A percentile compares a stretch with the other conserved stretches of the same genome.
These are phyloP conservation scores for Vaccinium corymbosum DNA, from an alignment of 148 eudicot genomes.

Conservation along the genomic window DNA sequence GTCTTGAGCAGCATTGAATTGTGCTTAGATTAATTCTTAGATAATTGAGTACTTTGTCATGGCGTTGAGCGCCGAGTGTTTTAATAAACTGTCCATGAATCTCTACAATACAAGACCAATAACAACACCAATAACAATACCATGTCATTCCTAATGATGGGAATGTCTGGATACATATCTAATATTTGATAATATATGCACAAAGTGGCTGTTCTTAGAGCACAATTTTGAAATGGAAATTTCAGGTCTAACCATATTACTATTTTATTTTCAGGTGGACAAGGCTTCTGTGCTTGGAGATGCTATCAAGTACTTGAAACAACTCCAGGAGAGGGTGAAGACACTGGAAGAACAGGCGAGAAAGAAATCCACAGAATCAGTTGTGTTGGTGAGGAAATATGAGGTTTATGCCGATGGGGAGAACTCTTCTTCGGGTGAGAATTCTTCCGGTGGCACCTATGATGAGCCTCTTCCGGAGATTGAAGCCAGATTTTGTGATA, in stretches of 20 bases:
- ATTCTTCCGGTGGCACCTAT: slow-evolving; percentile 7
- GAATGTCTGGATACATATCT: neutral
- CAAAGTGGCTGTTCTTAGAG: neutral
- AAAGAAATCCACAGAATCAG: slow-evolving; percentile 51
- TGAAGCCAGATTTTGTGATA: slow-evolving; percentile 51
- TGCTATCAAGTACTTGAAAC: slow-evolving; percentile 60
- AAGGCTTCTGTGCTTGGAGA: slow-evolving; percentile 74
- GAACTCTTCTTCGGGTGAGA: slow-evolving; percentile 21
- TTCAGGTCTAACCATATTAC: neutral
- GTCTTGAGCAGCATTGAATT: slow-evolving; percentile 1
- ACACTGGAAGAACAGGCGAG: slow-evolving; percentile 62
- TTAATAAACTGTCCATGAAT: neutral
- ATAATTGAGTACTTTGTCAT: neutral
- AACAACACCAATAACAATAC: neutral
- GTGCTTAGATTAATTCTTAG: neutral
- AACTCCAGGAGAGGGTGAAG: slow-evolving; percentile 58
- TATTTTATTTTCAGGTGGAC: slow-evolving; percentile 48
- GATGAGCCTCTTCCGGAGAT: slow-evolving; percentile 52
- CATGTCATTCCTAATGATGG: neutral
- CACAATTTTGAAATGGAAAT: neutral
- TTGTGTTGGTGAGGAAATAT: slow-evolving; percentile 42
- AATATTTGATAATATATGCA: neutral
- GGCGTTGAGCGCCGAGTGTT: neutral
- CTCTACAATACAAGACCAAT: neutral
- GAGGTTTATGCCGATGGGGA: slow-evolving; percentile 32